phyloP scores from a whole-genome alignment of 352 stramenopile genomes.

The Globisporangium heterothallicum region DNA sequence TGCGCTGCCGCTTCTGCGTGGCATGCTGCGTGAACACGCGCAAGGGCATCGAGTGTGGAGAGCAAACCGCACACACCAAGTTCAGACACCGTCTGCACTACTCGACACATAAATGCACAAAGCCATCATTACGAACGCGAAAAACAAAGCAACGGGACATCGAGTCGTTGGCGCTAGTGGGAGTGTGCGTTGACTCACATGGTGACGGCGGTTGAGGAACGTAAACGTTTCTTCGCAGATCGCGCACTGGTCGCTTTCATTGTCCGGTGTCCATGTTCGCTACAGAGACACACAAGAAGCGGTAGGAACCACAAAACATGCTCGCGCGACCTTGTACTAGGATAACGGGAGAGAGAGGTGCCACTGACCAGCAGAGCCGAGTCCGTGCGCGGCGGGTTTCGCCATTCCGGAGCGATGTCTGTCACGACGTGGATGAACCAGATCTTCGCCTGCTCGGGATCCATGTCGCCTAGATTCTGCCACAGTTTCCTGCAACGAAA shows the following conservation, averaged over 20 bases:
- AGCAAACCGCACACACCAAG: slow-evolving; percentile 65
- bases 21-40: slow-evolving; percentile 44
- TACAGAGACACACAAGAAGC: slow-evolving; percentile 10
- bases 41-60: slow-evolving; percentile 37
- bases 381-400: slow-evolving; percentile 39
- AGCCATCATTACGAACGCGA: background rate
- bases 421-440: slow-evolving; percentile 52
- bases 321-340: too few relatives aligned
- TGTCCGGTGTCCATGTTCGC: slow-evolving; percentile 63
- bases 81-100: slow-evolving; percentile 60
- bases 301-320: background rate
- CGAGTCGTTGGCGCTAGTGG: too few relatives aligned
- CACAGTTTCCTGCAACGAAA: slow-evolving; percentile 35
- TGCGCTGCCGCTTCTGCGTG: slow-evolving; percentile 30
- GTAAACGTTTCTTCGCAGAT: slow-evolving; percentile 62
- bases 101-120: background rate
- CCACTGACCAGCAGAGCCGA: slow-evolving; percentile 42
- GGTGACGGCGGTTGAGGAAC: slow-evolving; percentile 66
- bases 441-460: slow-evolving; percentile 30
- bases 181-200: slow-evolving; percentile 35
- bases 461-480: slow-evolving; percentile 57
- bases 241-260: slow-evolving; percentile 48
- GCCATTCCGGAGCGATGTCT: slow-evolving; percentile 51
- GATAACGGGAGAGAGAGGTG: too few relatives aligned
- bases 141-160: background rate